phyloP scores from a whole-genome alignment of 306 rosid genomes.

The Coriaria nepalensis region DNA sequence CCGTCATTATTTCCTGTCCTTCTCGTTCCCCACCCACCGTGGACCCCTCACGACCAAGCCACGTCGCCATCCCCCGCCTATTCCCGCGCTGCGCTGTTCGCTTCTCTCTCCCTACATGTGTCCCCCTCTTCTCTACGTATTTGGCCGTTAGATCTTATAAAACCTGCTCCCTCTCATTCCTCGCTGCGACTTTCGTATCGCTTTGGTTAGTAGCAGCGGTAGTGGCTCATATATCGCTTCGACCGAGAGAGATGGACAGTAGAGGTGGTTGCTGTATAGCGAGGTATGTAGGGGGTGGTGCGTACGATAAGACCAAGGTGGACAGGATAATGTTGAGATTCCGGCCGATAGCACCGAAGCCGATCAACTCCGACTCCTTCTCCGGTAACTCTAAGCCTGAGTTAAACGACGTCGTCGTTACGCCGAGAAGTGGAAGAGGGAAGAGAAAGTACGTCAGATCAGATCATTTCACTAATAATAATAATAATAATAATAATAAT shows the following conservation, averaged over 20 bases:
- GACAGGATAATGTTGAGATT: constrained; percentile 63
- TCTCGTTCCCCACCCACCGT: neutral
- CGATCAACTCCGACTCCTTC: constrained; percentile 20
- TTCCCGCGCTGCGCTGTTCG: constrained; percentile 23
- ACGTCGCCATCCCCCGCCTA: constrained; percentile 37
- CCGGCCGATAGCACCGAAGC: constrained; percentile 87
- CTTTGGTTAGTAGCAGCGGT: neutral
- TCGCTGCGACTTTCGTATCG: neutral
- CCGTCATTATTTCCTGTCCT: constrained; percentile 1
- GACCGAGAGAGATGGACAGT: constrained; percentile 38
- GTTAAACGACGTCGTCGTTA: constrained; percentile 7
- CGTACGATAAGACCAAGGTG: constrained; percentile 25
- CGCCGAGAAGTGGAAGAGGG: constrained; percentile 6
- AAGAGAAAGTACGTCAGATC: constrained; percentile 32
- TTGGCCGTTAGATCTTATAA: constrained; percentile 11
- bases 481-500: neutral
- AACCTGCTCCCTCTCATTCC: neutral
- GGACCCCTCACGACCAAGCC: constrained; percentile 17
- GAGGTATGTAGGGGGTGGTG: constrained; percentile 32
- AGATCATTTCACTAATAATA: constrained; percentile 1
- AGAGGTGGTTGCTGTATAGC: constrained; percentile 77
- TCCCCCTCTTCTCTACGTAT: constrained; percentile 22
- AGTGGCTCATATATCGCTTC: too few species aligned
- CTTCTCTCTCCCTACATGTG: constrained; percentile 11
- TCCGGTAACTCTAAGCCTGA: constrained; percentile 32